Conservation (phyloP, 805 yeast genomes). For the Metschnikowia proteae region DNA sequence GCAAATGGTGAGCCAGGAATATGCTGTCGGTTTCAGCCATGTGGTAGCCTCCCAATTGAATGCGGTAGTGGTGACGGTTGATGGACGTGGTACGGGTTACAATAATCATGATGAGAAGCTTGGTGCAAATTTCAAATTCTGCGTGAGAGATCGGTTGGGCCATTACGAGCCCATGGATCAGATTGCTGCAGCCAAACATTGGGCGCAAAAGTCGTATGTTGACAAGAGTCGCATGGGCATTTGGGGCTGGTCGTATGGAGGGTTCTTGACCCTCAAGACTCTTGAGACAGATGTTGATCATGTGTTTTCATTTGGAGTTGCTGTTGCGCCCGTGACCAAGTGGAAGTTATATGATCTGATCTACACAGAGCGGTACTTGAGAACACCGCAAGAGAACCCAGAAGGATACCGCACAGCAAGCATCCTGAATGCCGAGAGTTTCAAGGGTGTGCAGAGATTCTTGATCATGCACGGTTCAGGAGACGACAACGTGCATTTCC, state of each 20-base stretch:
- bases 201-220: conserved; percentile 61
- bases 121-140: conserved; percentile 56
- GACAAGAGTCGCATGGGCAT: conserved; percentile 69
- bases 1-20: conserved; percentile 68
- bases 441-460: conserved; percentile 61
- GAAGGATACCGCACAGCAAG: conserved; percentile 58
- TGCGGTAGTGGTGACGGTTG: conserved; percentile 89
- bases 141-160: conserved; percentile 81
- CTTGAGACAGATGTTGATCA: conserved; percentile 66
- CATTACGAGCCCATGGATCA: conserved; percentile 82
- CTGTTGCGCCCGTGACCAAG: conserved; percentile 97
- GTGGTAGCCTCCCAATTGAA: conserved; percentile 72
- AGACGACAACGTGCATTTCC: conserved; percentile 96
- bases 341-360: conserved; percentile 91
- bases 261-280: conserved; percentile 85
- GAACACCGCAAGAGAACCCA: conserved; percentile 65
- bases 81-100: conserved; percentile 95
- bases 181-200: conserved; percentile 73
- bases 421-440: conserved; percentile 52
- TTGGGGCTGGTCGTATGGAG: conserved; percentile 99
- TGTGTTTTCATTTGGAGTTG: conserved; percentile 81
- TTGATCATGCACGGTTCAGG: conserved; percentile 94
- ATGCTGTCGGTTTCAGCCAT: conserved; percentile 62
- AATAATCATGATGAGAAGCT: conserved; percentile 55
- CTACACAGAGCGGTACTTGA: conserved; percentile 94